These are phyloP conservation scores for Pichia deserticola DNA, from an alignment of 805 yeast species.

Conservation along the genomic window DNA sequence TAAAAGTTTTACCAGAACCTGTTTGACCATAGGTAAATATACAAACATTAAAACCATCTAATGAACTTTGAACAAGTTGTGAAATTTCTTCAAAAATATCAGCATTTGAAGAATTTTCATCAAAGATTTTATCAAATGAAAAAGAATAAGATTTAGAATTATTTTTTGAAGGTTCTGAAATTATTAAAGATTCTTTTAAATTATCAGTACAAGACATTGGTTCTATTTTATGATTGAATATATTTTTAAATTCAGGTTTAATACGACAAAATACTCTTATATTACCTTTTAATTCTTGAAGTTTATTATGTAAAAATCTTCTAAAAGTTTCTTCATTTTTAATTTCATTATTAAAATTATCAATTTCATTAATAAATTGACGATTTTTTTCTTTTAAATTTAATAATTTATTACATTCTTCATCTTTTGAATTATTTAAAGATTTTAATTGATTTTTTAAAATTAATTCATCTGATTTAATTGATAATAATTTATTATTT, in stretches of 20 bases:
- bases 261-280: conserved; percentile 86
- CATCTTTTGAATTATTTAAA: conserved; percentile 8
- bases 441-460: not conserved
- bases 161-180: conserved; percentile 17
- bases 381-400: conserved; percentile 13
- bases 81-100: conserved; percentile 79
- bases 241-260: conserved; percentile 42
- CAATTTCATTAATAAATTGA: conserved; percentile 19
- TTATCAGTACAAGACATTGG: conserved; percentile 14
- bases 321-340: conserved; percentile 33
- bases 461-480: not conserved
- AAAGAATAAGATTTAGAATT: conserved; percentile 32
- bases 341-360: conserved; percentile 22
- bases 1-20: conserved; percentile 88
- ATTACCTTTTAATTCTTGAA: conserved; percentile 87
- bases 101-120: conserved; percentile 41
- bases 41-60: conserved; percentile 88
- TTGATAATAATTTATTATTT: not conserved
- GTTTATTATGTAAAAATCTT: conserved; percentile 57
- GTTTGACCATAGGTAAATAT: conserved; percentile 97
- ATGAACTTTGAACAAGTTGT: conserved; percentile 74
- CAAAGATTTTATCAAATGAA: conserved; percentile 74
- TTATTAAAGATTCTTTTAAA: conserved; percentile 25
- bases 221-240: conserved; percentile 9
- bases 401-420: conserved; percentile 2